Percentiles rank a stretch among this genome's conserved stretches.
These are phyloP conservation scores for Boletus huronensis DNA, from an alignment of 768 basidiomycete genomes.

Conservation along the genomic window DNA sequence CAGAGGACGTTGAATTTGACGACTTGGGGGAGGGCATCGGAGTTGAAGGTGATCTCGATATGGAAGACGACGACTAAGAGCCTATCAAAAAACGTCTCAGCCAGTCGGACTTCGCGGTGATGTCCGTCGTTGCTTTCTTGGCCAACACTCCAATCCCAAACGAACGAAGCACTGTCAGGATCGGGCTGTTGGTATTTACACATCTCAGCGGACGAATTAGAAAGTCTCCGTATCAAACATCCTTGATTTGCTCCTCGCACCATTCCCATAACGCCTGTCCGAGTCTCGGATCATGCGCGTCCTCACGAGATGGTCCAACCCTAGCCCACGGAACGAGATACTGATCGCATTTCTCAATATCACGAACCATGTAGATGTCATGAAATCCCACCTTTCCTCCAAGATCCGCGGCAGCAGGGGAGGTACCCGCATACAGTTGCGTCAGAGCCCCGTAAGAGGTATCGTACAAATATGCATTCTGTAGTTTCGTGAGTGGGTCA, in stretches of 20 bases:
- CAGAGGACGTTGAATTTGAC: constrained; percentile 57
- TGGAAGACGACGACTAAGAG: constrained; percentile 50
- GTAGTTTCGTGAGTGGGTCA: not conserved
- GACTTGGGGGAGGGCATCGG: constrained; percentile 65
- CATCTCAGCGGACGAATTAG: not conserved
- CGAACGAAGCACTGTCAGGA: not conserved
- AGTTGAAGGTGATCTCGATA: constrained; percentile 68
- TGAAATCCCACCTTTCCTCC: constrained; percentile 26
- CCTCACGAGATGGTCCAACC: constrained; percentile 20
- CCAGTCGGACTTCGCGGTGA: not conserved
- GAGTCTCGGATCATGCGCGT: constrained; percentile 21
- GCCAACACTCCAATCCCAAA: not conserved
- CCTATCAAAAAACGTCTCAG: not conserved
- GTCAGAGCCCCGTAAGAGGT: constrained; percentile 25
- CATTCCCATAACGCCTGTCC: constrained; percentile 33
- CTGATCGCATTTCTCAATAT: constrained; percentile 10
- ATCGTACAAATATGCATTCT: constrained; percentile 10
- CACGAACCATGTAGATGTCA: not conserved
- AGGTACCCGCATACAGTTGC: constrained; percentile 31
- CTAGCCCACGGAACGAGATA: constrained; percentile 37
- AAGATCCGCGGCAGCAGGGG: constrained; percentile 20
- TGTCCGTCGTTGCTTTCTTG: not conserved
- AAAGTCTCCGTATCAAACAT: constrained; percentile 2
- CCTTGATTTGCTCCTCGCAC: constrained; percentile 34
- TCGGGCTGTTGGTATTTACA: not conserved